Base-by-base conservation (phyloP, 1,284 basidiomycete genomes). In the Neolentinus lepideus region DNA sequence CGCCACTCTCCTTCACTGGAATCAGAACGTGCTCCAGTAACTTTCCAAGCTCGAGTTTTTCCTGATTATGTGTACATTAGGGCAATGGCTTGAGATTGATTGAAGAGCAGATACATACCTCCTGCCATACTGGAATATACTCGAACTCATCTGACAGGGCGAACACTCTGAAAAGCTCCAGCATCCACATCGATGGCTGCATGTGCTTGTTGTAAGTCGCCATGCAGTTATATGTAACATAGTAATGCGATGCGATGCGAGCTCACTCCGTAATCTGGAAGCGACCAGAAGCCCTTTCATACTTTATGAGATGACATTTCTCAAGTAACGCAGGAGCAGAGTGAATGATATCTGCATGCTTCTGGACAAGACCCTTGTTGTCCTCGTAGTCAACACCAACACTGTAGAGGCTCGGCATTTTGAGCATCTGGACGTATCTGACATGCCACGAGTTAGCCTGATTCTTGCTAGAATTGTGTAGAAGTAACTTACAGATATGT, bases 131-230 rank as follows among this genome's bases (percentile, higher is more conserved):
- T 1, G 94, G 97, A 36, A 97, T 81, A 52, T 96, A 75, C 73
- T 94, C 97, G 79, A 99, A 99, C 74, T 99, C 96, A 65, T 98
- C 95, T 1, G 92, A 95, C 11, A 98, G 78, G 0, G 95, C 94
- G 67, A 99, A 99, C 8, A 99, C 92, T 48, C 95, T 81, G 83
- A 98, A 97, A 3, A 99, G 74, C 70, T 99, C 97, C 62, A 99
- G 78, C 52, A 81, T 84, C 25, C 88, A 84, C 84, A 98, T 92
- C 9, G 88, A 88, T 6, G 92, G 84, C 57, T 90, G 83, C 61
- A 99, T 75, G 71, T 98, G 94, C 69, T 97, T 92, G 71, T 98
- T 98, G 72, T 98, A 99, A 0, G 90, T 91, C 61, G 91, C 83
- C 97, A 99, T 99, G 57, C 94, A 98, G 63, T 87, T 87, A 71